phyloP scores from a whole-genome alignment of 2,329 filamentous ascomycete genomes.

The Fusarium chlamydosporum region DNA sequence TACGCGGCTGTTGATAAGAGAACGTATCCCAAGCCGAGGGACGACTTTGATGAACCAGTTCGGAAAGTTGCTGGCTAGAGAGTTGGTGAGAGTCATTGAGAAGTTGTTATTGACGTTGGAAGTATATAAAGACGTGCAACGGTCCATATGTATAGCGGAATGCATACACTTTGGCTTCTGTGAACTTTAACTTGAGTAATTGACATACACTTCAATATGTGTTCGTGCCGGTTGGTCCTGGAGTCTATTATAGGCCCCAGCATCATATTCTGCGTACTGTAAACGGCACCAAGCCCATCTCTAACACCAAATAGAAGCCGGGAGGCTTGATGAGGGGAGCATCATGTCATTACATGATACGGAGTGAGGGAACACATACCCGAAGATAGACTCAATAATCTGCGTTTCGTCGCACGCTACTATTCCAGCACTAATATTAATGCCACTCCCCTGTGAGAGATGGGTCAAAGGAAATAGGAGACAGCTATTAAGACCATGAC shows the following conservation, averaged over 20 bases:
- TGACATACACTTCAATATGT: neutral
- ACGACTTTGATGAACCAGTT: conserved; percentile 19
- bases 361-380: neutral
- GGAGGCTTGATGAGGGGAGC: no score
- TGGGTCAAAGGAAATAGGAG: neutral
- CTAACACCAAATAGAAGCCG: no score
- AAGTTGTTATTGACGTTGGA: no score
- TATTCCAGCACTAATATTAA: neutral
- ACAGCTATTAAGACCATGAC: neutral
- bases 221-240: neutral
- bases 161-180: neutral
- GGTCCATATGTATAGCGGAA: no score
- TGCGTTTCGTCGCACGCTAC: neutral
- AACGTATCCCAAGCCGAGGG: conserved; percentile 49
- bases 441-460: neutral
- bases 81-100: neutral
- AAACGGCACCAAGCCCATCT: no score
- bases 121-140: neutral
- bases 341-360: no score
- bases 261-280: neutral
- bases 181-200: no score
- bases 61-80: neutral
- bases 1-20: conserved; percentile 55
- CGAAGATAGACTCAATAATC: neutral
- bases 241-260: neutral